Conservation (phyloP, 768 basidiomycete genomes). For the Naganishia randhawae region DNA sequence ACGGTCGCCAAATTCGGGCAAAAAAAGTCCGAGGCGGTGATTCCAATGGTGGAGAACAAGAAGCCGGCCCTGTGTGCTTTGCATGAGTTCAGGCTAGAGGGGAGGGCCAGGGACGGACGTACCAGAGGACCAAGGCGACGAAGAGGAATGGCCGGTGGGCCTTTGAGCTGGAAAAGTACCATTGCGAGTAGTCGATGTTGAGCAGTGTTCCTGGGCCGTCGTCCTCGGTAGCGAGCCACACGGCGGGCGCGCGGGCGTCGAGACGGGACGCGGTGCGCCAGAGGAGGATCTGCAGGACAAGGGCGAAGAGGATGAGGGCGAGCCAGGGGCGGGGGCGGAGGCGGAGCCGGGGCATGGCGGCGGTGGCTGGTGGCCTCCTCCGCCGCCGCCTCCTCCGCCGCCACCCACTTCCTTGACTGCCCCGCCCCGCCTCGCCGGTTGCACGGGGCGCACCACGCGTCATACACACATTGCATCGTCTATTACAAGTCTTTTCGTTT, state of each 20-base stretch:
- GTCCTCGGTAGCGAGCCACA: not conserved
- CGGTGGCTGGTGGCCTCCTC: too few relatives aligned
- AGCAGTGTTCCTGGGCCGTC: conserved; percentile 16
- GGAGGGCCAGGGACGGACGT: not conserved
- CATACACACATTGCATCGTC: not conserved
- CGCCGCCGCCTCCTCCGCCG: too few relatives aligned
- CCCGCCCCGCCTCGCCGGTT: too few relatives aligned
- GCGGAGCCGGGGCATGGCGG: not conserved
- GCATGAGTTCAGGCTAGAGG: not conserved
- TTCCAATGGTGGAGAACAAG: conserved; percentile 92
- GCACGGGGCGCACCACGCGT: conserved; percentile 3
- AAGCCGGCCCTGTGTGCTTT: conserved; percentile 53
- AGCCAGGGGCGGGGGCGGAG: not conserved
- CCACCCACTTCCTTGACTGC: too few relatives aligned
- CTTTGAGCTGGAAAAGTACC: conserved; percentile 17
- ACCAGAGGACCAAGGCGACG: conserved; percentile 13
- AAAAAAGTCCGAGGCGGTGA: conserved; percentile 94
- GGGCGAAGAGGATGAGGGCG: conserved; percentile 10
- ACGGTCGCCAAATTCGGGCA: conserved; percentile 92
- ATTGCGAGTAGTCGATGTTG: conserved; percentile 8
- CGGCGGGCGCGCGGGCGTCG: not conserved
- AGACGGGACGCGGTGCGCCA: conserved; percentile 11
- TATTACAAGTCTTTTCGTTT: not conserved
- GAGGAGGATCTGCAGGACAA: conserved; percentile 13
- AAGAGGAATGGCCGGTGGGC: conserved; percentile 9